Conservation (phyloP, 1,284 basidiomycete genomes). For the Melampsora allii-populina region DNA sequence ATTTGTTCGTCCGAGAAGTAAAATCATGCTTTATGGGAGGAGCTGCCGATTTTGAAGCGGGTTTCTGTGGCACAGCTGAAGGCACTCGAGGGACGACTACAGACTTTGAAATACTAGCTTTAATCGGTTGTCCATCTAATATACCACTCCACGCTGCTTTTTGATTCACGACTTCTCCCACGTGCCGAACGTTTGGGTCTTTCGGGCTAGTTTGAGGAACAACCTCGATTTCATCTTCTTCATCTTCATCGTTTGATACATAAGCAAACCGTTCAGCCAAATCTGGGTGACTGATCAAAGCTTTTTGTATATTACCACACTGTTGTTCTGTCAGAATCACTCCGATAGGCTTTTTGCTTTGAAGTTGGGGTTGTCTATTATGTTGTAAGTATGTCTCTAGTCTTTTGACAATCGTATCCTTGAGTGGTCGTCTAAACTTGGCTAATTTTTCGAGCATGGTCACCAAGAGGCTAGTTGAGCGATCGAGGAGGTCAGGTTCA, state of each 20-base stretch:
- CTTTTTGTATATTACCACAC: conserved; percentile 22
- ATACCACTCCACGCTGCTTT: neutral
- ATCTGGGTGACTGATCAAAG: conserved; percentile 35
- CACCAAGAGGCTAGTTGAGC: conserved; percentile 46
- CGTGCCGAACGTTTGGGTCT: neutral
- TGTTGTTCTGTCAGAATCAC: conserved; percentile 40
- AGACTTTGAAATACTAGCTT: neutral
- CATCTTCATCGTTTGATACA: conserved; percentile 18
- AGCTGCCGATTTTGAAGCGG: neutral
- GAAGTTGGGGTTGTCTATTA: neutral
- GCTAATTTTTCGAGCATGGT: conserved; percentile 49
- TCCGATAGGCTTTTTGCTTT: neutral
- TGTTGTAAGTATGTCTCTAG: conserved; percentile 45
- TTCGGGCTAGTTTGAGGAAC: neutral
- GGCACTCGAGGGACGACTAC: neutral
- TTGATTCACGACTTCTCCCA: neutral
- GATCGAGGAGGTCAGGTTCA: conserved; percentile 56
- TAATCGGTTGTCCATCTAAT: neutral
- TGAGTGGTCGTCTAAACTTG: conserved; percentile 45
- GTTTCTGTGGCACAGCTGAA: neutral
- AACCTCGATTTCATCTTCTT: conserved; percentile 13
- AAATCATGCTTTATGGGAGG: conserved; percentile 13
- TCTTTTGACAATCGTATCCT: conserved; percentile 35
- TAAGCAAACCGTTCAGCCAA: conserved; percentile 30
- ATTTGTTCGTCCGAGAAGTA: conserved; percentile 1